These are phyloP conservation scores for Pseudoscleropodium purum DNA, from an alignment of 225 moss, liverwort and hornwort species.

Conservation along the genomic window DNA sequence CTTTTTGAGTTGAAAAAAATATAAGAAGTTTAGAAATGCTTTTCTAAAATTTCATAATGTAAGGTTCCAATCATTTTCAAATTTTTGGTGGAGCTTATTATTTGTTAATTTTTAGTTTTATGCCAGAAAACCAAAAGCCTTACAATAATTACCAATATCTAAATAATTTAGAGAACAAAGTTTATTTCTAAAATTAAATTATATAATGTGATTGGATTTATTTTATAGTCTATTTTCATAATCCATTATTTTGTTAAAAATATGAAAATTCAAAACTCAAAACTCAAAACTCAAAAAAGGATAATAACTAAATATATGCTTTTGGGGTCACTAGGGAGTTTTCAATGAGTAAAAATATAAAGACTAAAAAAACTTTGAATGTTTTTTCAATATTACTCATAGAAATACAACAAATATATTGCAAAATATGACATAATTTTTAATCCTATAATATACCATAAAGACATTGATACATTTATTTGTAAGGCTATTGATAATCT, in stretches of 20 bases:
- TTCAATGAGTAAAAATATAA: background rate
- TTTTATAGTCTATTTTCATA: rapidly evolving
- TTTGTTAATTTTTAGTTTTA: background rate
- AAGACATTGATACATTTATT: no score
- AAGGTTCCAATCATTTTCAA: background rate
- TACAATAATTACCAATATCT: background rate
- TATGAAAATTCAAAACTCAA: no score
- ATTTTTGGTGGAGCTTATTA: background rate
- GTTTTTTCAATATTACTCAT: background rate
- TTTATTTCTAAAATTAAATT: background rate
- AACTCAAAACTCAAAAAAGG: background rate
- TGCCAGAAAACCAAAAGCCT: background rate
- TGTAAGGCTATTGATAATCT: no score
- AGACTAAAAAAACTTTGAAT: background rate
- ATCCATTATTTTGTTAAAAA: background rate
- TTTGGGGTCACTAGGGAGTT: background rate
- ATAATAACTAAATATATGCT: background rate
- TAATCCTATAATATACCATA: no score
- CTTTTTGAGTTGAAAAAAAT: background rate
- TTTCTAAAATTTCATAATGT: background rate
- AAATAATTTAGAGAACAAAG: no score
- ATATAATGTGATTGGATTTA: background rate
- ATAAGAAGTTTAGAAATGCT: background rate
- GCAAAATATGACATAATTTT: background rate
- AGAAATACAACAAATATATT: no score